Base-by-base conservation (phyloP, 148 eudicot genomes). In the Rhododendron ferrugineum region DNA sequence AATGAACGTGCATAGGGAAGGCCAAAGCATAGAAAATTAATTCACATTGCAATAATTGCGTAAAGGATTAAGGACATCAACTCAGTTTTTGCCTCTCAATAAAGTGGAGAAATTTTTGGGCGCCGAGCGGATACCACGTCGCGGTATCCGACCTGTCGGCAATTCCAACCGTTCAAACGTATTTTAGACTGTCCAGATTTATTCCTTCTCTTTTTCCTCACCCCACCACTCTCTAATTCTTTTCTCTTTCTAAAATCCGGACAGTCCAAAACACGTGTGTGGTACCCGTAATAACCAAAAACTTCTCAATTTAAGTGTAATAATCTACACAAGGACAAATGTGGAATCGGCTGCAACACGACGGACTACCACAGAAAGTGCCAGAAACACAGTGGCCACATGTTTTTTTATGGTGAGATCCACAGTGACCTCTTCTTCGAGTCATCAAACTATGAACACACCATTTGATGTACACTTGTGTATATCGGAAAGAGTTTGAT, bases 111-210 rank as follows among this genome's bases (percentile, higher is more conserved):
- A 58, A 58, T 56, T 40, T 6, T 40, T 9, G 49, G 11, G 2
- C 2, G 49, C 11, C 2, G 0, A 9, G 11, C 11, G 11, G 11
- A 0, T 46, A 46, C 2, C 49, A 9, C 2, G 49, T 46, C 1
- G 7, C 6, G 1, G 6, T 40, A 40, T 0, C 6, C 0, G 0
- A 0, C 0, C 1, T 0, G 7, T 40, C 0, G 11, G 49, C 2
- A 0, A 46, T 46, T 46, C 0, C 11, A 46, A 46, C 2, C 0
- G 49, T 46, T 11, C 49, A 46, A 46, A 46, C 11, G 49, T 46
- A 46, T 46, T 46, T 46, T 40, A 1, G 7, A 40, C 44, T 40
- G 8, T 40, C 1, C 44, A 40, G 1, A 40, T 40, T 40, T 6
- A 40, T 40, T 40, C 8, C 1, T 1, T 40, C 1, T 40, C 44